Evolutionary conservation across 208 protist species (phyloP).

Genomic region (Trypanosoma cruzi): DNA sequence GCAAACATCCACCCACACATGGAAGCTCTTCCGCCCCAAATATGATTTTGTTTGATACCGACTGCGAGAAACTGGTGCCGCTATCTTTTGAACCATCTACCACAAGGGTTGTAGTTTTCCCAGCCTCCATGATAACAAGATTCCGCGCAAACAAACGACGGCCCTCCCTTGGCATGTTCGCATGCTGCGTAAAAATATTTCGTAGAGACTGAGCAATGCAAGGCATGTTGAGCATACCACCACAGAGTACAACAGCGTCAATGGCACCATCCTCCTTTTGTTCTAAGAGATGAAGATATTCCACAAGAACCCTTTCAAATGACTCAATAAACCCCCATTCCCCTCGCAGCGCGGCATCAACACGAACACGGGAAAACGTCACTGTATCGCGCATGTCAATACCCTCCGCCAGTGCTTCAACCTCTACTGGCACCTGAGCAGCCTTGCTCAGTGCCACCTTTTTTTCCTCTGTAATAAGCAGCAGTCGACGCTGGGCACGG

Average conservation of each 20-base stretch:
- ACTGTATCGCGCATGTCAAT: conserved; percentile 84
- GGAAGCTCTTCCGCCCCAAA: conserved; percentile 66
- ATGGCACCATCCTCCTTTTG: conserved; percentile 30
- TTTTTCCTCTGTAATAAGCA: conserved; percentile 70
- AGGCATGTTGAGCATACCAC: conserved; percentile 82
- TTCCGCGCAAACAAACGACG: conserved; percentile 19
- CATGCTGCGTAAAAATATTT: conserved; percentile 29
- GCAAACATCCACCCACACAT: conserved; percentile 68
- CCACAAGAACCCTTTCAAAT: conserved; percentile 52
- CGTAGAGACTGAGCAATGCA: conserved; percentile 47
- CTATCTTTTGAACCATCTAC: not conserved
- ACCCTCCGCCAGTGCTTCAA: conserved; percentile 90
- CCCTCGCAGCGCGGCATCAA: conserved; percentile 65
- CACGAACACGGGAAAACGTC: conserved; percentile 61
- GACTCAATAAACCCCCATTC: conserved; percentile 69
- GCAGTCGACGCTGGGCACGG: conserved; percentile 69
- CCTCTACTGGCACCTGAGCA: conserved; percentile 65
- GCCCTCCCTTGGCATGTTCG: not conserved
- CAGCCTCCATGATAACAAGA: conserved; percentile 32
- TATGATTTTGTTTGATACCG: conserved; percentile 13
- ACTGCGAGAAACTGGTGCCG: not conserved
- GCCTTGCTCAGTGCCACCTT: conserved; percentile 79
- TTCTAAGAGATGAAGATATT: conserved; percentile 41
- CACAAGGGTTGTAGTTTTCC: conserved; percentile 16
- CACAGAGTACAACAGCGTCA: conserved; percentile 61